Base-by-base conservation (phyloP, 257 asterid genomes). In the Capsicum baccatum region DNA sequence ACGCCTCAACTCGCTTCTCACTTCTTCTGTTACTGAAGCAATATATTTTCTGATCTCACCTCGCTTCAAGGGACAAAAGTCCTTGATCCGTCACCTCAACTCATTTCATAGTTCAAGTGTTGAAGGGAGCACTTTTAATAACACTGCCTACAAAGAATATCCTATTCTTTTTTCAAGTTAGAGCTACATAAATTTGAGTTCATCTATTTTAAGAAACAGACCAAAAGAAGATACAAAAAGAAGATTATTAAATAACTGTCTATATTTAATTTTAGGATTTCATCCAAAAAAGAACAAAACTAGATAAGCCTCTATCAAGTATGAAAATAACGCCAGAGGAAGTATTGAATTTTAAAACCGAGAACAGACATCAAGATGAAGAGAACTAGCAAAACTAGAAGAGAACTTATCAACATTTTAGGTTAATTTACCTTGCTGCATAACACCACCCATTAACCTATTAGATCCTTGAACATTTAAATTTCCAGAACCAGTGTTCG, bases 401-500 rank as follows among this genome's bases (percentile, higher is more conserved):
- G 62, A 64, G 85, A 71, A 78, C 66, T 47, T 79, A 42, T 68
- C 58, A 56, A 8, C 21, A 89, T 26, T 52, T 56, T 68, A 56
- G 84, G 47, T 52, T 39, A 56, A 62, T 44, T 86, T 90, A 94
- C 99, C 98, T 93, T 96, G 99, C 91, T 94, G 99, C 86, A 96
- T 95, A 88, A 93, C 86, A 81, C 97, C 92, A 80, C 93, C 91
- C 96, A 92, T 91, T 84, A 96, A 88, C 91, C 98, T 92, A 90
- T 90, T 92, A 84, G 90, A 97, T 81, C 98, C 99, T 83, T 92
- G 98, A 85, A 92, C 90, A 87, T 92, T 95, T 83, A 93, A 79
- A 88, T 91, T 96, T 87, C 98, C 99, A 79, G 98, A 92, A 85
- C 95, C 90, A 71, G 89, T 86, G 84, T 89, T 97, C 83, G 88